Conservation (phyloP, 139 green algal species). For the Micractinium sp. region DNA sequence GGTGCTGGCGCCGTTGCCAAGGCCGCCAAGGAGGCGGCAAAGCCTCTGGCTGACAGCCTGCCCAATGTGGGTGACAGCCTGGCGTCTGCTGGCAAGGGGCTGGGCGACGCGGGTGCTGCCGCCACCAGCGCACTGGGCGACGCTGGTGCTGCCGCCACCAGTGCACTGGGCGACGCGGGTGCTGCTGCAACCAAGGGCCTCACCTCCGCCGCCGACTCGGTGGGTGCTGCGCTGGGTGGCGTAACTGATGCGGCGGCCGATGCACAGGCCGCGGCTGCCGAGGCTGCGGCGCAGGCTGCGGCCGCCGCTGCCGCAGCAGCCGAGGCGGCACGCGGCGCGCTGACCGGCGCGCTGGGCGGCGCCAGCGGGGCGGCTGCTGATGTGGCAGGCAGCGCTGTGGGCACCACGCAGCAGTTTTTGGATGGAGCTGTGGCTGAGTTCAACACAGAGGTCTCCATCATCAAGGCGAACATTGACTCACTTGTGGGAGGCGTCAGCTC, state of each 20-base stretch:
- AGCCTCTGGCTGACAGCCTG: background rate
- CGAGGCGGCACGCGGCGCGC: background rate
- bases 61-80: background rate
- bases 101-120: background rate
- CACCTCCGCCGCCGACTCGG: background rate
- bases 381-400: background rate
- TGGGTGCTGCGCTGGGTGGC: conserved; percentile 8
- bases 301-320: conserved; percentile 4
- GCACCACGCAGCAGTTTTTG: background rate
- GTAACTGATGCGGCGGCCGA: background rate
- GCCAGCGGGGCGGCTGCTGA: background rate
- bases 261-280: background rate
- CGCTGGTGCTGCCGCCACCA: background rate
- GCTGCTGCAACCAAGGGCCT: background rate
- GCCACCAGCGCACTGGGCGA: background rate
- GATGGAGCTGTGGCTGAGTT: conserved; percentile 4
- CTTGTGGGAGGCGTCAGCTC: conserved; percentile 27
- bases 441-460: conserved; percentile 19
- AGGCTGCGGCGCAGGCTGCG: background rate
- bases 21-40: conserved; percentile 7
- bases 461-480: background rate
- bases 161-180: background rate
- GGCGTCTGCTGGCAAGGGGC: conserved; percentile 16
- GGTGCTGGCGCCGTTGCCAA: background rate
- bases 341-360: conserved; percentile 20